Base-by-base conservation (phyloP, 805 yeast genomes). In the Yamadazyma akitaensis region DNA sequence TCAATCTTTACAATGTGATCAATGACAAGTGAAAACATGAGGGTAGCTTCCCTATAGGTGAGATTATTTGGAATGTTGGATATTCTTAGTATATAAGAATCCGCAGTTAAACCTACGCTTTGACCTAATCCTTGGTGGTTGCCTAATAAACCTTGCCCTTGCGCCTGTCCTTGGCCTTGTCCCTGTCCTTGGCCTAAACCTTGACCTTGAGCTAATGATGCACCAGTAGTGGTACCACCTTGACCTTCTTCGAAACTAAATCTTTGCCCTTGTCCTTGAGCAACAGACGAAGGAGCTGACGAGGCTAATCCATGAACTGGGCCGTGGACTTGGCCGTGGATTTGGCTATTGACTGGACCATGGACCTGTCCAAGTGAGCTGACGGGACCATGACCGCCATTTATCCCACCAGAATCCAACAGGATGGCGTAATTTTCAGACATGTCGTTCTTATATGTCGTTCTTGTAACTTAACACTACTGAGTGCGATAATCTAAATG, bases 21-120 rank as follows among this genome's bases (percentile, higher is more conserved):
- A 51, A 72, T 65, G n/a, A 88, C 86, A 45, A 86, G 65, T 5
- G 92, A 77, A 60, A 86, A 86, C 7, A 86, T 73, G 13, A 84
- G 70, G 41, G 77, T 71, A 2, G 87, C 82, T 61, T 86, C 95
- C 61, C 94, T 76, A 31, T 73, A 53, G 2, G 86, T 63, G 25
- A 85, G 68, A 63, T 86, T 89, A 3, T 64, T 54, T 8, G 95
- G 94, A 11, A 84, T 58, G 57, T 83, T 84, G 53, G 70, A 69
- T 42, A 85, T 50, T 46, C 49, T 58, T 38, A 57, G 50, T 12
- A 59, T 44, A 45, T 40, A 54, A 28, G 32, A 11, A 11, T 28
- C 32, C 3, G 32, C n/a, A 13, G 32, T 13, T 13, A 28, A 28
- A 11, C 32, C 32, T 11, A 28, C 32, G 10, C 32, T 11, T 14